These are phyloP conservation scores for Erysimum cheiranthoides DNA, from an alignment of 345 rosid genomes.

Conservation along the genomic window DNA sequence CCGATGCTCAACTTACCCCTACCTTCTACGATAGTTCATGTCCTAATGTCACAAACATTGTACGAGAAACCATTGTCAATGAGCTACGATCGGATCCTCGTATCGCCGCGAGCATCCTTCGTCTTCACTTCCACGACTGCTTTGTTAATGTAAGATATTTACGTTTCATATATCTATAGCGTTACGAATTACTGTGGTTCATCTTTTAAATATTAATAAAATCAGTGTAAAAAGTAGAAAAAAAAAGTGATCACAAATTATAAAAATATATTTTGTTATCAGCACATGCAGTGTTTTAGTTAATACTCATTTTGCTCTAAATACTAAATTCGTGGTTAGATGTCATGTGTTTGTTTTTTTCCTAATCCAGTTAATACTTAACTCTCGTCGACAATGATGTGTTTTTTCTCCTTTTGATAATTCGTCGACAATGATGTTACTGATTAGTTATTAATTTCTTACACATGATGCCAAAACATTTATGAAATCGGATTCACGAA, in stretches of 20 bases:
- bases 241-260: not conserved
- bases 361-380: not conserved
- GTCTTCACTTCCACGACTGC: conserved; percentile 72
- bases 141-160: conserved; percentile 55
- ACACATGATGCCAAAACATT: conserved; percentile 8
- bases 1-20: conserved; percentile 52
- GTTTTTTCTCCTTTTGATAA: too few species aligned
- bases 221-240: not conserved
- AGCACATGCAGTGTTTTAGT: not conserved
- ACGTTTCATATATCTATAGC: not conserved
- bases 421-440: not conserved
- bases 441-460: not conserved
- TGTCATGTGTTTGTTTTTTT: not conserved
- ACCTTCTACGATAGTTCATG: conserved; percentile 57
- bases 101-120: conserved; percentile 64
- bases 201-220: not conserved
- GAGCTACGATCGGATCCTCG: conserved; percentile 56
- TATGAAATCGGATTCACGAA: not conserved
- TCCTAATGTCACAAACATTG: conserved; percentile 56
- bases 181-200: not conserved
- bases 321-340: not conserved
- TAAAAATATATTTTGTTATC: not conserved
- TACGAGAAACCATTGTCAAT: conserved; percentile 51
- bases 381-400: not conserved
- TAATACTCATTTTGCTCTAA: not conserved